Evolutionary conservation across 148 eudicot genomes (phyloP), one percentile per base, ranked within the genome.

Genomic region (Vaccinium darrowii): DNA sequence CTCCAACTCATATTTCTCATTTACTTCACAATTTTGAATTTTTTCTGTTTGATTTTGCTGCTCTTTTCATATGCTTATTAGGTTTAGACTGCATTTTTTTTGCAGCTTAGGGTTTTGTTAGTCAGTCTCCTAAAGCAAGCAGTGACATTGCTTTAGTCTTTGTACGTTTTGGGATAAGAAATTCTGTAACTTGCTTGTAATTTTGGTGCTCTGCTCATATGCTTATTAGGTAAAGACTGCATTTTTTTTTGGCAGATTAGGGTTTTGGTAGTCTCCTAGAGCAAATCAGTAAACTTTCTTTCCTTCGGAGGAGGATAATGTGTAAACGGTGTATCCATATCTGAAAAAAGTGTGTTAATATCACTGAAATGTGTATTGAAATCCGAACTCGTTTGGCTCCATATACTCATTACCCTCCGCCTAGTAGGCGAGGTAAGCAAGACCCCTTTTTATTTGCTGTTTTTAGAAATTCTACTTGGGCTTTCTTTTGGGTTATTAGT

Each of bases 21-120:
- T 67, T 5, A 82, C 18, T 51, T 71, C 50, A 7, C 18, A 19
- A 33, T 72, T 83, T 72, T 5, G 36, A 8, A 6, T 14, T 67
- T 76, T 65, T 80, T 10, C 0, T 7, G 72, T 65, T 23, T 10
- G 47, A 79, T 83, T 72, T 51, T 23, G 60, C 52, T 65, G 65
- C 63, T 16, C 71, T 77, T 9, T 71, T 18, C 53, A 12, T 57
- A 30, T 33, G 21, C 9, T 56, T 81, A 19, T 47, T 84, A 18
- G 79, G 23, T 1, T 79, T 82, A 60, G 78, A 49, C 60, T 83
- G 78, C 54, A 80, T 54, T 86, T 87, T 72, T 83, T 76, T 77
- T 23, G 65, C 72, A 79, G 62, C 57, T 52, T 91, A 91, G 93
- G 93, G 91, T 89, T 91, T 89, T 50, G 83, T 4, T 21, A 52